Evolutionary conservation across 169 alveolate species (phyloP).

Genomic region (Miamiensis avidus): DNA sequence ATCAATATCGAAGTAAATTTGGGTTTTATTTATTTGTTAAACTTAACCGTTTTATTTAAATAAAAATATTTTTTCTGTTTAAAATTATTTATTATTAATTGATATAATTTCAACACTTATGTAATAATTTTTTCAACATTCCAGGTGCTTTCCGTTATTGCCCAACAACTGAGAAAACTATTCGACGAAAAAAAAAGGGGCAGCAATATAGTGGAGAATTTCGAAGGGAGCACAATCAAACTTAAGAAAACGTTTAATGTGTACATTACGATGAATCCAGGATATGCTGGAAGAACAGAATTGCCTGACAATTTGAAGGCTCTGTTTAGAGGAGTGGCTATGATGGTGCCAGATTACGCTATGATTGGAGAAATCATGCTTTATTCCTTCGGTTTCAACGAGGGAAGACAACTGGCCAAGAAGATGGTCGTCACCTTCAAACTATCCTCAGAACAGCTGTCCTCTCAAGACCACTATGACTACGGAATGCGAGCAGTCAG

Average conservation of each 20-base stretch:
- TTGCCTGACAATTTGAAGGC: constrained; percentile 90
- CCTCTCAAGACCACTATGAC: constrained; percentile 90
- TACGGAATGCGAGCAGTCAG: constrained; percentile 93
- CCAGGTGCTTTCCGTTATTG: constrained; percentile 85
- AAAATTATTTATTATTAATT: no score
- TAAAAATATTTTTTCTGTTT: no score
- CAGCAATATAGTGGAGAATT: constrained; percentile 57
- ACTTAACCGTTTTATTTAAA: no score
- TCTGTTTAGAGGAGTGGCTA: constrained; percentile 89
- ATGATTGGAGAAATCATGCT: constrained; percentile 90
- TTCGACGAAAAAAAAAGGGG: constrained; percentile 83
- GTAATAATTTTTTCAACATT: no score
- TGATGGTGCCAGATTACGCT: constrained; percentile 92
- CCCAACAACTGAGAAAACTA: constrained; percentile 86
- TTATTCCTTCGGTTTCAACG: constrained; percentile 84
- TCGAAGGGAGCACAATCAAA: constrained; percentile 76
- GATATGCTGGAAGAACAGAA: constrained; percentile 89
- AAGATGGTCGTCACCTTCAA: constrained; percentile 84
- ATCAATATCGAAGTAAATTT: constrained; percentile 85
- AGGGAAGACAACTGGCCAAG: constrained; percentile 83
- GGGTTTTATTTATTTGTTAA: constrained; percentile 58
- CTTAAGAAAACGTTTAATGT: constrained; percentile 83
- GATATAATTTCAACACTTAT: no score
- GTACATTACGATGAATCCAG: constrained; percentile 90
- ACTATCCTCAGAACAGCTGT: constrained; percentile 88